A percentile compares a stretch with the other conserved stretches of the same genome.
Evolutionary conservation across 2,329 filamentous ascomycete genomes (phyloP).

Genomic region (Colletotrichum neosansevieriae): DNA sequence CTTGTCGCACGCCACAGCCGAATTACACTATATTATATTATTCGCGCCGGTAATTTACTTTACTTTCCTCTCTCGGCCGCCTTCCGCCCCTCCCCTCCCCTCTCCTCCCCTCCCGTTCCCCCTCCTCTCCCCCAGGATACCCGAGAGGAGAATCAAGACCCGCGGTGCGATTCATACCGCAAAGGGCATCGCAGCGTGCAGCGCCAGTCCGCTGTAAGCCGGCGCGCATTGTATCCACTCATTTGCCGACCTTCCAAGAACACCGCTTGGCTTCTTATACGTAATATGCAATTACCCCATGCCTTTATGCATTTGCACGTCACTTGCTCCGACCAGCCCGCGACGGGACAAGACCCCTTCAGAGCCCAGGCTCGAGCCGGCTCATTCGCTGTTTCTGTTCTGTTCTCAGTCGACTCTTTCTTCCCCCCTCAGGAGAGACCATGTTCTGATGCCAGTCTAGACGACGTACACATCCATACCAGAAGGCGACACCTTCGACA

Average conservation of each 20-base stretch:
- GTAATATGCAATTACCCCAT: conserved; percentile 19
- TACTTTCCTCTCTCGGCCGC: not conserved
- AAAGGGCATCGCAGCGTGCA: too few species aligned
- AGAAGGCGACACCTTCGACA: too few species aligned
- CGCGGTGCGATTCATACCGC: too few species aligned
- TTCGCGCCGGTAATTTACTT: not conserved
- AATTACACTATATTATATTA: not conserved
- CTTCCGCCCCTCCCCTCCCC: not conserved
- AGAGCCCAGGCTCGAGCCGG: not conserved
- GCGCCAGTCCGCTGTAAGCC: not conserved
- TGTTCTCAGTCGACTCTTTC: not conserved
- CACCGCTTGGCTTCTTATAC: not conserved
- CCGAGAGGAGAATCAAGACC: too few species aligned
- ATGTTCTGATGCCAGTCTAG: conserved; percentile 12
- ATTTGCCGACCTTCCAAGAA: not conserved
- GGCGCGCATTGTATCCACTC: not conserved
- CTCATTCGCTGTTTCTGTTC: not conserved
- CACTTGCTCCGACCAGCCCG: not conserved
- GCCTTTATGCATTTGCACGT: conserved; percentile 10
- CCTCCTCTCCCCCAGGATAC: too few species aligned
- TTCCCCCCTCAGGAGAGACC: conserved; percentile 15
- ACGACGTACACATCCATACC: not conserved
- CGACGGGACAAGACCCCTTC: conserved; percentile 4
- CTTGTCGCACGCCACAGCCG: not conserved
- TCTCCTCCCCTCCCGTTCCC: not conserved